Evolutionary conservation across 306 rosid species (phyloP).

Genomic region (Lathyrus oleraceus): DNA sequence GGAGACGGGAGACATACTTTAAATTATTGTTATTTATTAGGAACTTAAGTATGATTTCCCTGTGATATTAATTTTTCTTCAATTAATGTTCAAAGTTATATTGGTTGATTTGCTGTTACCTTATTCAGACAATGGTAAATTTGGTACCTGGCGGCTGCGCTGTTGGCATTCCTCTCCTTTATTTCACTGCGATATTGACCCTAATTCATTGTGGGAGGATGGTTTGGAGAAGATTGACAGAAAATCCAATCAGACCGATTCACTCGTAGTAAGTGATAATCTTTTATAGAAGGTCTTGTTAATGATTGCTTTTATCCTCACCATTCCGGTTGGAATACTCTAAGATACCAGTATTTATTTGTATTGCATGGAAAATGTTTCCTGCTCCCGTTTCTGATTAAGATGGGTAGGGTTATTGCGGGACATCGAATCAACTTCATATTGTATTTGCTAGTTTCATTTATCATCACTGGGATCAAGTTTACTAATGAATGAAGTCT

Average conservation of each 20-base stretch:
- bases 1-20: not conserved
- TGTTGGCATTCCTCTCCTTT: constrained; percentile 79
- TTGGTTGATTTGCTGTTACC: constrained; percentile 36
- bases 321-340: constrained; percentile 16
- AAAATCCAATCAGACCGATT: constrained; percentile 47
- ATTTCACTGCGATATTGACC: constrained; percentile 54
- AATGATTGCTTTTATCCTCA: constrained; percentile 24
- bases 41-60: constrained; percentile 11
- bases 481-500: not conserved
- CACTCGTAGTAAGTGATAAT: constrained; percentile 33
- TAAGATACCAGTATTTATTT: constrained; percentile 17
- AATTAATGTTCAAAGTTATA: constrained; percentile 23
- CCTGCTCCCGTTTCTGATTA: constrained; percentile 9
- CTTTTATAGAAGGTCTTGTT: constrained; percentile 27
- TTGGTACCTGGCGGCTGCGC: constrained; percentile 84
- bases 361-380: constrained; percentile 19
- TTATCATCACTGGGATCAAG: not conserved
- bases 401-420: constrained; percentile 21
- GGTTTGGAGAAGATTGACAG: constrained; percentile 83
- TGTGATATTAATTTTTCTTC: constrained; percentile 5
- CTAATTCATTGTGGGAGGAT: constrained; percentile 75
- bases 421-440: constrained; percentile 15
- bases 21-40: constrained; percentile 8
- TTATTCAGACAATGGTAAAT: constrained; percentile 77
- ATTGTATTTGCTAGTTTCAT: constrained; percentile 22